Evolutionary conservation across 352 stramenopile species (phyloP).

Genomic region (Pythium vanterpoolii): DNA sequence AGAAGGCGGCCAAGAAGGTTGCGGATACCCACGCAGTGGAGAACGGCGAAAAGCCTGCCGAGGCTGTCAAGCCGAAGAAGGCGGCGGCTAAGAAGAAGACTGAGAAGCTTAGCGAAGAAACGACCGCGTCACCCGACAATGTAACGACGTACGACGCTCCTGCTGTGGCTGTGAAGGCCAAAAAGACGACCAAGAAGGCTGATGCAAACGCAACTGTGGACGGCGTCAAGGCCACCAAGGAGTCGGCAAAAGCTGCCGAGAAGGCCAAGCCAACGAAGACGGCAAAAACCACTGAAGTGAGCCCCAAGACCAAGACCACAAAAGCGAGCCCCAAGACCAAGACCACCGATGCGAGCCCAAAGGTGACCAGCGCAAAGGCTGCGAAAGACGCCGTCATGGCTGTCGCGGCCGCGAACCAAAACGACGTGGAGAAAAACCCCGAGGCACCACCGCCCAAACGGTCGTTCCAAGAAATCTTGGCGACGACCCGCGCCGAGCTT

Average conservation of each 20-base stretch:
- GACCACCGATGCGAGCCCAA: conserved; percentile 17
- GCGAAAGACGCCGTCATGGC: conserved; percentile 10
- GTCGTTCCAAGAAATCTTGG: conserved; percentile 47
- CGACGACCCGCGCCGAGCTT: conserved; percentile 31
- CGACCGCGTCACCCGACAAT: too few species aligned
- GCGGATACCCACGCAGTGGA: not conserved
- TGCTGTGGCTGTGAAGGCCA: conserved; percentile 1
- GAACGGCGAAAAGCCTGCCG: not conserved
- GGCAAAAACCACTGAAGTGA: not conserved
- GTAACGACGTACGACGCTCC: not conserved
- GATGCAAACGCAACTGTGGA: not conserved
- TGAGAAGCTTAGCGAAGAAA: not conserved
- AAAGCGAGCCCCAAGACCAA: conserved; percentile 7
- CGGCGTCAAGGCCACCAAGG: not conserved
- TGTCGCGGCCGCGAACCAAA: conserved; percentile 13
- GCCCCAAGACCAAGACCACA: conserved; percentile 6
- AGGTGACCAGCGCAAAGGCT: conserved; percentile 20
- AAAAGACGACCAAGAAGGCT: conserved; percentile 1
- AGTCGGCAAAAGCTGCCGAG: not conserved
- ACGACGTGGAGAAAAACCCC: not conserved
- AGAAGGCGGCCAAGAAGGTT: not conserved
- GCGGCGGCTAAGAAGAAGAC: not conserved
- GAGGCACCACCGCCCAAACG: conserved; percentile 10
- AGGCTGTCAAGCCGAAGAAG: not conserved
- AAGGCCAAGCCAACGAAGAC: not conserved